Evolutionary conservation across 805 yeast genomes (phyloP), one percentile per base, ranked within the genome.

Genomic region (Metschnikowia lachancei): DNA sequence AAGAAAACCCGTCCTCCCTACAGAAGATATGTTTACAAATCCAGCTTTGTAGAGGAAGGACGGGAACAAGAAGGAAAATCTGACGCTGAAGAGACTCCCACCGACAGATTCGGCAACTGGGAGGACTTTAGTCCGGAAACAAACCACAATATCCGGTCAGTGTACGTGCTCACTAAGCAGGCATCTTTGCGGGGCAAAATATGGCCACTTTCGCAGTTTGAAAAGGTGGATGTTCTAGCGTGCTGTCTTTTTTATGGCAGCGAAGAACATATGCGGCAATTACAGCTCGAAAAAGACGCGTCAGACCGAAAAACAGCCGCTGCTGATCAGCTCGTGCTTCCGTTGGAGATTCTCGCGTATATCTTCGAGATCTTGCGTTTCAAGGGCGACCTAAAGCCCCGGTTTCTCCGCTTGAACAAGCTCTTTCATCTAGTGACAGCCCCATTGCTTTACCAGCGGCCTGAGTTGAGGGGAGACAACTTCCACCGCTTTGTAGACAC

Each of bases 1-100:
- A 85, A 85, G 73, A 85, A 90, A 74, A 72, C 77, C 39, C 82
- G 83, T 52, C 89, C 90, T 46, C 90, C 91, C 5, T 90, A 87
- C 67, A 76, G 82, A 64, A 78, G 83, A 64, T 88, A 87, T 63
- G 89, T 78, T 38, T 81, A 80, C 55, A 75, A 78, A 28, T 71
- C 74, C 22, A 63, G 57, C 52, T 59, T 55, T 41, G 58, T 63
- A 5, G 61, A 55, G 29, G 57, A 47, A 18, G 52, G 37, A 60
- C 60, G 44, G 61, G 62, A 32, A 12, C n/a, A 26, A 2, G 49
- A 36, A 16, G 39, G 26, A 6, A 45, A 24, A 3, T 4, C 22
- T 18, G 37, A 41, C 7, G 63, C 51, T 46, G 49, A 61, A 55
- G 33, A 50, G 34, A 28, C 36, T 10, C 29, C 20, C 26, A 33